Conservation (phyloP, 176 grass and related monocot species). For the Dactylis glomerata region DNA sequence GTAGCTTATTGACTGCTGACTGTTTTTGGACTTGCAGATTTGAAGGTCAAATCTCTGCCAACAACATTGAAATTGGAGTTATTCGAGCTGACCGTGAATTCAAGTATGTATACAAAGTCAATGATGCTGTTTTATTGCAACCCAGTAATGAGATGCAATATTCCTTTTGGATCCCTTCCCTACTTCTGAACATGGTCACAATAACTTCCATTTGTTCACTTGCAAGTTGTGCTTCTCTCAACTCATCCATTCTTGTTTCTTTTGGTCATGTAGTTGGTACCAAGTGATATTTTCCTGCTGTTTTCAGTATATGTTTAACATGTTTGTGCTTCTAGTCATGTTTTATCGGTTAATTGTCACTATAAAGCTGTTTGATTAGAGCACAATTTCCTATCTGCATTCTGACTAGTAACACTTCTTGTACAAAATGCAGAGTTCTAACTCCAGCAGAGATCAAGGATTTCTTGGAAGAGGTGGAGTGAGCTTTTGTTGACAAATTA, state of each 20-base stretch:
- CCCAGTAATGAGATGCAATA: not conserved
- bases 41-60: slow-evolving; percentile 93
- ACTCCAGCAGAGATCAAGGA: slow-evolving; percentile 93
- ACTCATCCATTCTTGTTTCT: not conserved
- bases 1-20: slow-evolving; percentile 15
- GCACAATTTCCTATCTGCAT: not conserved
- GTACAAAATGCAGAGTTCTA: slow-evolving; percentile 65
- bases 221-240: not conserved
- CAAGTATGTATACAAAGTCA: slow-evolving; percentile 47
- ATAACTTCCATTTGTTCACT: not conserved
- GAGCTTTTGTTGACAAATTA: slow-evolving; percentile 10
- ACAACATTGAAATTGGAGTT: slow-evolving; percentile 98
- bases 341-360: not conserved
- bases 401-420: slow-evolving; percentile 19
- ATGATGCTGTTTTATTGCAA: not conserved
- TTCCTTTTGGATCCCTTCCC: not conserved
- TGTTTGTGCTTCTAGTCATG: not conserved
- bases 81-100: slow-evolving; percentile 82
- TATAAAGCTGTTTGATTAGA: not conserved
- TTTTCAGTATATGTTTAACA: not conserved
- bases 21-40: slow-evolving; percentile 54
- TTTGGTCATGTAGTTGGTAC: not conserved
- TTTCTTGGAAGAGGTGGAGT: slow-evolving; percentile 99
- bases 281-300: not conserved
- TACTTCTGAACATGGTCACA: not conserved